A percentile compares a stretch with the other conserved stretches of the same genome.
Evolutionary conservation across 768 basidiomycete genomes (phyloP).

Genomic region (Leccinellum rugosiceps): DNA sequence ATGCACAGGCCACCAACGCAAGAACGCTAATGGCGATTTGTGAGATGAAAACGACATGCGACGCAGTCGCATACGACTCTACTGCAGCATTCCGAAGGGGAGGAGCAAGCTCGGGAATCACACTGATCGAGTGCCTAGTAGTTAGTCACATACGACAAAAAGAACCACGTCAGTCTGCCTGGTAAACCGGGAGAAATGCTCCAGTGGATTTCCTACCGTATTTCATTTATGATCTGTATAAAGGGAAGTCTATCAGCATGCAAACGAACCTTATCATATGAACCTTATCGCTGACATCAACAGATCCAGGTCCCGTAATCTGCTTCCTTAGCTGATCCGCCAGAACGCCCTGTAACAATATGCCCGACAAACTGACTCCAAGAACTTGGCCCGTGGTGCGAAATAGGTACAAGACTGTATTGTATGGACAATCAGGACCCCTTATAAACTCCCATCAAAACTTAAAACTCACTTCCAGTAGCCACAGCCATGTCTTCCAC

Average conservation of each 20-base stretch:
- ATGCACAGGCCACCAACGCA: constrained; percentile 63
- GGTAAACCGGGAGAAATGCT: constrained; percentile 12
- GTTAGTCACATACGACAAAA: constrained; percentile 30
- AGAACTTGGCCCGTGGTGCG: constrained; percentile 95
- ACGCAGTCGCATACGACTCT: constrained; percentile 73
- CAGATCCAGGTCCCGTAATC: constrained; percentile 74
- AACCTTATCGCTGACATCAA: constrained; percentile 46
- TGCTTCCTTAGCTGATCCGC: constrained; percentile 62
- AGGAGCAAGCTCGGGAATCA: constrained; percentile 64
- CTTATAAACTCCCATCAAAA: constrained; percentile 2
- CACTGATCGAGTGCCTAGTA: constrained; percentile 63
- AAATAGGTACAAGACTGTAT: constrained; percentile 85
- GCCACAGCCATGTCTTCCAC: constrained; percentile 84
- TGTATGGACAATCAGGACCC: constrained; percentile 1
- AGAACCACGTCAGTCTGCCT: constrained; percentile 6
- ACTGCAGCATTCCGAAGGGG: constrained; percentile 57
- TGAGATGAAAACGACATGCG: constrained; percentile 79
- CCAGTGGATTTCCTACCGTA: constrained; percentile 45
- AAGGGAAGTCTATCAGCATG: constrained; percentile 17
- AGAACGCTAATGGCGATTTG: constrained; percentile 67
- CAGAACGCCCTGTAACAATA: constrained; percentile 79
- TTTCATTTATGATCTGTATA: constrained; percentile 65
- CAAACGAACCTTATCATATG: constrained; percentile 19
- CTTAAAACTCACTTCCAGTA: constrained; percentile 70
- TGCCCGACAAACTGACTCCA: constrained; percentile 86